phyloP scores from a whole-genome alignment of 129 eudicot genomes.

The Helianthus annuus region HanXRQr2.0-SUNRISE NC_035434.2:59602401-59602900 shows the following conservation, averaged over 20 bases:
- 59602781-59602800: too few species aligned
- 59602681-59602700: conserved; percentile 10
- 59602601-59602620: conserved; percentile 47
- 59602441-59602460: conserved; percentile 69
- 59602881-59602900: too few species aligned
- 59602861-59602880: too few species aligned
- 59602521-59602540: conserved; percentile 68
- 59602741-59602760: too few species aligned
- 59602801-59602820: too few species aligned
- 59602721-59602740: too few species aligned
- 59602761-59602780: too few species aligned
- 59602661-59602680: conserved; percentile 16
- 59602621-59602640: too few species aligned
- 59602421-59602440: conserved; percentile 58
- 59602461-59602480: conserved; percentile 72
- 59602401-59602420: conserved; percentile 53
- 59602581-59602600: conserved; percentile 49
- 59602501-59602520: conserved; percentile 47
- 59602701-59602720: conserved; percentile 32
- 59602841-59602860: too few species aligned
- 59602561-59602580: conserved; percentile 49
- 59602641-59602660: too few species aligned
- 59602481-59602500: conserved; percentile 84
- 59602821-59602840: too few species aligned
- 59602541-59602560: conserved; percentile 63